These are phyloP conservation scores for Phaffia rhodozyma DNA, from an alignment of 1,284 basidiomycete species.

Conservation along the genomic window DNA sequence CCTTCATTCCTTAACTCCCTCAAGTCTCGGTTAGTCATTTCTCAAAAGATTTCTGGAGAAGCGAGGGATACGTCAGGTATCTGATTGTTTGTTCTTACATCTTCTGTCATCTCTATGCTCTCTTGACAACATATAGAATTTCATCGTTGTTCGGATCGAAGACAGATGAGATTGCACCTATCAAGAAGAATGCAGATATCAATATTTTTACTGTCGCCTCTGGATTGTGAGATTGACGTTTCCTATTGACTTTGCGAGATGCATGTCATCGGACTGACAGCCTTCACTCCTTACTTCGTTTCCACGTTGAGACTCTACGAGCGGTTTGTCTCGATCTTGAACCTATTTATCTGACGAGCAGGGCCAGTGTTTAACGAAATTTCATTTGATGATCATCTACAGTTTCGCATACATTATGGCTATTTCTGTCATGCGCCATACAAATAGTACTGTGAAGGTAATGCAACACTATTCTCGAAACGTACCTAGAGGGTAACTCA, in stretches of 20 bases:
- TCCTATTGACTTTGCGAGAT: constrained; percentile 64
- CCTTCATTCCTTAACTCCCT: constrained; percentile 16
- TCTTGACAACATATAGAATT: neutral
- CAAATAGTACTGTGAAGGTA: constrained; percentile 71
- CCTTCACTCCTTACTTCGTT: neutral
- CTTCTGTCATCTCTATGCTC: too few species aligned
- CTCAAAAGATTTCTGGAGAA: too few species aligned
- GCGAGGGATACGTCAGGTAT: too few species aligned
- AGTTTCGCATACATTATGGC: constrained; percentile 98
- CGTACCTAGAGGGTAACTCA: too few species aligned
- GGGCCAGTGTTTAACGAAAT: neutral
- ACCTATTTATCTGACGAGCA: neutral
- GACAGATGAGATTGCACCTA: constrained; percentile 17
- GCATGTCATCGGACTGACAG: constrained; percentile 20
- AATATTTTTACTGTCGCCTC: constrained; percentile 99
- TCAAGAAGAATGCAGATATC: constrained; percentile 57
- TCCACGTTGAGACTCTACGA: neutral
- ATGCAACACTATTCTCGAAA: too few species aligned
- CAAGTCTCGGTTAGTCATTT: constrained; percentile 24
- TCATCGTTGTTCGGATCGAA: constrained; percentile 2
- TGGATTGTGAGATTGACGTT: constrained; percentile 42
- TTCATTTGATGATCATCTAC: constrained; percentile 36
- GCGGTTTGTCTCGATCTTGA: too few species aligned
- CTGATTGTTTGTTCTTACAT: neutral
- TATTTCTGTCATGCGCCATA: constrained; percentile 85